A percentile compares a stretch with the other conserved stretches of the same genome.
phyloP scores from a whole-genome alignment of 1,284 basidiomycete species.

The Meira miltonrushii region DNA sequence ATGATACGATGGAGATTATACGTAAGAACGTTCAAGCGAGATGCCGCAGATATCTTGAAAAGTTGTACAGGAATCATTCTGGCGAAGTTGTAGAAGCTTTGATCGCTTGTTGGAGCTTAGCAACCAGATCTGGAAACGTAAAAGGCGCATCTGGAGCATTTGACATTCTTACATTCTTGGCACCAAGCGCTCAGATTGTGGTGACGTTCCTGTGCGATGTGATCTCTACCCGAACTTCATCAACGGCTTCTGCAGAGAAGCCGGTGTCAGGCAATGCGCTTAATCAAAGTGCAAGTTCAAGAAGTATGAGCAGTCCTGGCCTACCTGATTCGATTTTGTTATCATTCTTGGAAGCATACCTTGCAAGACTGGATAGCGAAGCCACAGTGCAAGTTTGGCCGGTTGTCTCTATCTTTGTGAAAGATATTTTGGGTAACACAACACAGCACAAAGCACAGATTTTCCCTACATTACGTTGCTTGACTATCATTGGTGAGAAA shows the following conservation, averaged over 20 bases:
- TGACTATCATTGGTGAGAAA: slow-evolving; percentile 74
- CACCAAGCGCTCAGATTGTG: slow-evolving; percentile 77
- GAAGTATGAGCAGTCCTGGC: slow-evolving; percentile 2
- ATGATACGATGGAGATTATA: slow-evolving; percentile 21
- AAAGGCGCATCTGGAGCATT: slow-evolving; percentile 57
- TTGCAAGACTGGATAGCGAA: slow-evolving; percentile 77
- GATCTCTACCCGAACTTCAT: slow-evolving; percentile 27
- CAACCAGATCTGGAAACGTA: neutral
- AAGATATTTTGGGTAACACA: slow-evolving; percentile 63
- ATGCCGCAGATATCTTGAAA: slow-evolving; percentile 61
- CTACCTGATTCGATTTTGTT: slow-evolving; percentile 58
- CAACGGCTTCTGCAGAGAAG: slow-evolving; percentile 10
- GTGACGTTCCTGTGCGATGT: slow-evolving; percentile 82
- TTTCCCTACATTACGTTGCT: slow-evolving; percentile 73
- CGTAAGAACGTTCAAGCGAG: slow-evolving; percentile 20
- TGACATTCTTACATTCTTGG: slow-evolving; percentile 74
- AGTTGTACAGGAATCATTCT: slow-evolving; percentile 74
- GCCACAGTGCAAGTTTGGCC: slow-evolving; percentile 85
- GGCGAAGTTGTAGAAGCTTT: slow-evolving; percentile 75
- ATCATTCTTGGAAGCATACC: slow-evolving; percentile 80
- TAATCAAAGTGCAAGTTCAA: neutral
- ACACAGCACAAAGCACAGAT: slow-evolving; percentile 56
- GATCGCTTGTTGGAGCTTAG: slow-evolving; percentile 65
- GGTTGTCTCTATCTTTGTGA: slow-evolving; percentile 65
- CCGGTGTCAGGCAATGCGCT: neutral